These are phyloP conservation scores for Diaporthe sp. DNA, from an alignment of 2,329 filamentous ascomycete species.

Conservation along the genomic window DNA sequence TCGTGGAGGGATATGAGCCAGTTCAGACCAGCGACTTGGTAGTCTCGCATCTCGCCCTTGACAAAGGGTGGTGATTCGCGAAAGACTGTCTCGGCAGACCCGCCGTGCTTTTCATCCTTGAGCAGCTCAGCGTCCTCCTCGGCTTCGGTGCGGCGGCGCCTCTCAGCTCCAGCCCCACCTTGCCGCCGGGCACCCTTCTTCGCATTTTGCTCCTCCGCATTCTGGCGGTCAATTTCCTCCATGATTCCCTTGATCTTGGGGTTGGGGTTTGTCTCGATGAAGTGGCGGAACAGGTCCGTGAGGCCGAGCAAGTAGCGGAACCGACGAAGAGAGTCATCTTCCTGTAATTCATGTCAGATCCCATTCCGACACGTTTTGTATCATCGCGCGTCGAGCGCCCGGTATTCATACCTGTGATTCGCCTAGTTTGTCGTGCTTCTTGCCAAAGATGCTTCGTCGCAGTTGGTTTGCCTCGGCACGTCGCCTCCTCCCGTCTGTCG, in stretches of 20 bases:
- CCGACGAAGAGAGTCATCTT: conserved; percentile 93
- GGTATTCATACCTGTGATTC: conserved; percentile 83
- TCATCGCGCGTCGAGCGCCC: neutral
- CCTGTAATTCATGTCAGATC: conserved; percentile 62
- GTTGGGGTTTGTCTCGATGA: conserved; percentile 97
- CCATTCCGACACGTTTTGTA: neutral
- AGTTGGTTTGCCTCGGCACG: conserved; percentile 90
- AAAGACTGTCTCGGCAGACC: conserved; percentile 89
- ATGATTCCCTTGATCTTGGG: conserved; percentile 95
- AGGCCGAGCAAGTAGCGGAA: conserved; percentile 96
- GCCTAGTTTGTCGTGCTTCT: conserved; percentile 92
- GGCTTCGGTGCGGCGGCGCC: conserved; percentile 91
- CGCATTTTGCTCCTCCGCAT: conserved; percentile 77
- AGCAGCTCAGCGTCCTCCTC: conserved; percentile 94
- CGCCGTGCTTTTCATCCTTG: conserved; percentile 90
- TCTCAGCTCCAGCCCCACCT: conserved; percentile 83
- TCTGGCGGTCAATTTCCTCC: conserved; percentile 93
- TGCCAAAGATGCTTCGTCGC: conserved; percentile 91
- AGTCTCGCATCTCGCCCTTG: conserved; percentile 91
- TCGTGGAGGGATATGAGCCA: conserved; percentile 98
- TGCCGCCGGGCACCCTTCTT: conserved; percentile 84
- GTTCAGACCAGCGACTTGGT: conserved; percentile 94
- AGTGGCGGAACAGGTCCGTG: conserved; percentile 97
- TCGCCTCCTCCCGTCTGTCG: conserved; percentile 83
- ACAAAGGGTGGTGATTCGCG: conserved; percentile 94